Evolutionary conservation across 495 filamentous ascomycete genomes (phyloP).

Genomic region (Aspergillus bertholletiae): DNA sequence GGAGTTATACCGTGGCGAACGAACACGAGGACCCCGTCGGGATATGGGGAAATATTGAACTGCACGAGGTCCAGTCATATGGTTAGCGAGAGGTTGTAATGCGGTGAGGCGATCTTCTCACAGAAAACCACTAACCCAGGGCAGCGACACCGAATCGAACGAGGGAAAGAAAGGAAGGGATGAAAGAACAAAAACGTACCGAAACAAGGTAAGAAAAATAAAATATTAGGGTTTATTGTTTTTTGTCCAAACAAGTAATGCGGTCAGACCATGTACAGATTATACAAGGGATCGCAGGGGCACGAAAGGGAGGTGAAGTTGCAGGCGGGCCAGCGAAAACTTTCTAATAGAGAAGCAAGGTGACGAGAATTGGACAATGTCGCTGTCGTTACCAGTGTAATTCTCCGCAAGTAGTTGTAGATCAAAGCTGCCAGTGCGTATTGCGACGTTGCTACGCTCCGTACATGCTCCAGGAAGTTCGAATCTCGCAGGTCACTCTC

Average conservation of each 20-base stretch:
- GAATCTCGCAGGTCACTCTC: slow-evolving; percentile 42
- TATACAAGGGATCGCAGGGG: slow-evolving; percentile 31
- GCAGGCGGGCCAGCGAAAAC: slow-evolving; percentile 28
- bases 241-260: slow-evolving; percentile 19
- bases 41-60: slow-evolving; percentile 3
- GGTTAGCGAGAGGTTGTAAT: not conserved
- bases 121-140: not conserved
- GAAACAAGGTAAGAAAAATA: slow-evolving; percentile 2
- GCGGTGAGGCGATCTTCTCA: not conserved
- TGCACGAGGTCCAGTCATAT: slow-evolving; percentile 12
- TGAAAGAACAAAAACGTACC: not conserved
- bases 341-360: slow-evolving; percentile 34
- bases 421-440: slow-evolving; percentile 29
- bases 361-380: slow-evolving; percentile 32
- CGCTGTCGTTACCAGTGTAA: slow-evolving; percentile 34
- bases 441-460: slow-evolving; percentile 43
- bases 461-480: slow-evolving; percentile 50
- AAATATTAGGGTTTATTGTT: slow-evolving; percentile 10
- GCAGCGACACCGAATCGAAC: slow-evolving; percentile 5
- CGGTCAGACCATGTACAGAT: slow-evolving; percentile 35
- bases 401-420: slow-evolving; percentile 26
- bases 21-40: slow-evolving; percentile 1
- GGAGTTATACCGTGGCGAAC: not conserved
- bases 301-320: slow-evolving; percentile 26
- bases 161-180: slow-evolving; percentile 5